A percentile compares a stretch with the other conserved stretches of the same genome.
phyloP scores from a whole-genome alignment of 495 filamentous ascomycete genomes.

The Penicillium flavigenum region DNA sequence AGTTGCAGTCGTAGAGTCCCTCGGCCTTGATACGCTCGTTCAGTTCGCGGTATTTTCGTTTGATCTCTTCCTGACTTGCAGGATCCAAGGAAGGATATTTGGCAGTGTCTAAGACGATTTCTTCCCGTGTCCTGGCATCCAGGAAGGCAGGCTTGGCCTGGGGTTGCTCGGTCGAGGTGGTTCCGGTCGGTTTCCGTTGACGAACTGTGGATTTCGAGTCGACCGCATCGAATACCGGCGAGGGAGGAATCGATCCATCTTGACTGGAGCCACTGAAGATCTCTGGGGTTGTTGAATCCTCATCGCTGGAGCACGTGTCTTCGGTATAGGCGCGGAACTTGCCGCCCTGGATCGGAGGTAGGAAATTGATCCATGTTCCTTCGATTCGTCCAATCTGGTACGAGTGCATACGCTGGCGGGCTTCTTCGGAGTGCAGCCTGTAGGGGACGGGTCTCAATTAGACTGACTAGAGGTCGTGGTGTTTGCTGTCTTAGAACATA shows the following conservation, averaged over 20 bases:
- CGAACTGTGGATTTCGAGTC: slow-evolving; percentile 38
- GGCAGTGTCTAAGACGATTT: slow-evolving; percentile 71
- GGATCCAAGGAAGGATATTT: slow-evolving; percentile 81
- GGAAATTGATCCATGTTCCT: slow-evolving; percentile 82
- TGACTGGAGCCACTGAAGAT: slow-evolving; percentile 47
- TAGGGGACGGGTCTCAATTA: slow-evolving; percentile 1
- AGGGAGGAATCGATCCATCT: slow-evolving; percentile 44
- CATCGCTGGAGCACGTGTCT: slow-evolving; percentile 35
- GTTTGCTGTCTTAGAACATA: slow-evolving; percentile 46
- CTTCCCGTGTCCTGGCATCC: slow-evolving; percentile 70
- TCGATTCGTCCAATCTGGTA: slow-evolving; percentile 85
- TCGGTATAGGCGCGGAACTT: slow-evolving; percentile 63
- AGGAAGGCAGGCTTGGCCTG: slow-evolving; percentile 59
- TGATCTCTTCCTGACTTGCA: slow-evolving; percentile 73
- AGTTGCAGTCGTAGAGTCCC: slow-evolving; percentile 83
- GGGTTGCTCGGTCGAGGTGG: slow-evolving; percentile 26
- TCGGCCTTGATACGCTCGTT: slow-evolving; percentile 67
- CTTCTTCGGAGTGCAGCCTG: slow-evolving; percentile 82
- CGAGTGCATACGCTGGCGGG: slow-evolving; percentile 70
- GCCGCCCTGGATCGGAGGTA: slow-evolving; percentile 91
- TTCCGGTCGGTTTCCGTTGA: slow-evolving; percentile 39
- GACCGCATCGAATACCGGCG: slow-evolving; percentile 64
- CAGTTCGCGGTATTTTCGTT: slow-evolving; percentile 75
- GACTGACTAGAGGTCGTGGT: neutral
- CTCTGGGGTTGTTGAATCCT: slow-evolving; percentile 29